These are phyloP conservation scores for Akanthomyces muscarius DNA, from an alignment of 2,329 filamentous ascomycete genomes.

Conservation along the genomic window DNA sequence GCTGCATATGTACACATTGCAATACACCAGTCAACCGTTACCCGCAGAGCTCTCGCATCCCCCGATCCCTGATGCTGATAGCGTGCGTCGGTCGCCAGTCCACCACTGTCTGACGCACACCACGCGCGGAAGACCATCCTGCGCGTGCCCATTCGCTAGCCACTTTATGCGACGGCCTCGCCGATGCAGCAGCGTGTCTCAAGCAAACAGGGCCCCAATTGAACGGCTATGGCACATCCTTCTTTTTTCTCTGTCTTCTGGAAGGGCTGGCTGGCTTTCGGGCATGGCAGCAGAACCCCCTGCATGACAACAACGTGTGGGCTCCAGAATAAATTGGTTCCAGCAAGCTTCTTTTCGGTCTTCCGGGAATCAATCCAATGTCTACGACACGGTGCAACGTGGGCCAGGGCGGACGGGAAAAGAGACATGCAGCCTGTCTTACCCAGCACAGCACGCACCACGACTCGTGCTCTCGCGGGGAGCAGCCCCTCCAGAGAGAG, in stretches of 20 bases:
- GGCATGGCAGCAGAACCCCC: background rate
- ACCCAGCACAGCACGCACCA: background rate
- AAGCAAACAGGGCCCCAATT: conserved; percentile 6
- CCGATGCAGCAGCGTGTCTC: conserved; percentile 12
- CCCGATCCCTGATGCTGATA: no score
- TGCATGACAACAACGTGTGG: conserved; percentile 9
- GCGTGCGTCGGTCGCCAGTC: no score
- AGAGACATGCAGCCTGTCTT: conserved; percentile 1
- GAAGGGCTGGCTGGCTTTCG: background rate
- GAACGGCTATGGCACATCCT: background rate
- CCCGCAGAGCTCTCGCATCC: no score
- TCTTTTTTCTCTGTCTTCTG: no score
- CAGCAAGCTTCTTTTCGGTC: background rate
- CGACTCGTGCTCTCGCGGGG: background rate
- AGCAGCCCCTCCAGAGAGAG: no score
- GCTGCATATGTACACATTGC: no score
- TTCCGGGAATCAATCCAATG: background rate
- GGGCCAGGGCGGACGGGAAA: background rate
- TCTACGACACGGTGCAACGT: conserved; percentile 5
- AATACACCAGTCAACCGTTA: no score
- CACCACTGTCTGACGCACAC: background rate
- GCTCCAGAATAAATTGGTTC: background rate
- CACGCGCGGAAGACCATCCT: background rate
- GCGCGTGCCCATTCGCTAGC: background rate
- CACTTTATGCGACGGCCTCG: conserved; percentile 13